Conservation (phyloP, 164 flowering plant genomes). For the Berberis thunbergii region DNA sequence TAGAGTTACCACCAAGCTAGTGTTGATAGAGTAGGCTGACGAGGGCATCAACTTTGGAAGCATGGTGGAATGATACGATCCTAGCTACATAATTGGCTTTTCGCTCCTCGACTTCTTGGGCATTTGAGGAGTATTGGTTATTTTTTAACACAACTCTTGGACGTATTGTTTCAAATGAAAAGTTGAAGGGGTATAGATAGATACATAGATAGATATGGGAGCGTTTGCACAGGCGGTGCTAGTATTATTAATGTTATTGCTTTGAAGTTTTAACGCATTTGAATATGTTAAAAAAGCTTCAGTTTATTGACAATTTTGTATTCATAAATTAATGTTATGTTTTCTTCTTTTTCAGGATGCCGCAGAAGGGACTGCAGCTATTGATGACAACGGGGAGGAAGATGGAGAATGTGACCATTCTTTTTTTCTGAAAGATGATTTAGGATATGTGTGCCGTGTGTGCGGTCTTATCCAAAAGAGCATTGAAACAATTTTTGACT, state of each 20-base stretch:
- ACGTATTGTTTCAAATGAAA: too few relatives aligned
- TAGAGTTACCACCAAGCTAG: too few relatives aligned
- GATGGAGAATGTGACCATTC: constrained; percentile 26
- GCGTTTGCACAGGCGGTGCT: too few relatives aligned
- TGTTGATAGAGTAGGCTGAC: too few relatives aligned
- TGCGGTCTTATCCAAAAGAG: constrained; percentile 29
- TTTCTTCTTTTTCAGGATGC: constrained; percentile 17
- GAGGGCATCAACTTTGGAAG: too few relatives aligned
- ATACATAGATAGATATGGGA: too few relatives aligned
- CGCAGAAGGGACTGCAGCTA: constrained; percentile 6
- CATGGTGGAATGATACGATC: too few relatives aligned
- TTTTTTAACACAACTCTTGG: too few relatives aligned
- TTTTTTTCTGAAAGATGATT: constrained; percentile 31
- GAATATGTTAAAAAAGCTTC: neutral
- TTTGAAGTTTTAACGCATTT: neutral
- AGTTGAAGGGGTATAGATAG: too few relatives aligned
- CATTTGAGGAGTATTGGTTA: too few relatives aligned
- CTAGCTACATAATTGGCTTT: too few relatives aligned
- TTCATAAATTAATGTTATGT: neutral
- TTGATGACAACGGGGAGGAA: constrained; percentile 4
- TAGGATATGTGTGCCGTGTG: constrained; percentile 33
- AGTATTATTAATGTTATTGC: neutral
- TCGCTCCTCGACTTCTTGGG: too few relatives aligned
- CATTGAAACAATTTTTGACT: constrained; percentile 32
- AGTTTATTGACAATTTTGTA: neutral